Evolutionary conservation across 2,329 filamentous ascomycete genomes (phyloP), one percentile per base, ranked within the genome.

Genomic region (Colletotrichum ledebouriae): DNA sequence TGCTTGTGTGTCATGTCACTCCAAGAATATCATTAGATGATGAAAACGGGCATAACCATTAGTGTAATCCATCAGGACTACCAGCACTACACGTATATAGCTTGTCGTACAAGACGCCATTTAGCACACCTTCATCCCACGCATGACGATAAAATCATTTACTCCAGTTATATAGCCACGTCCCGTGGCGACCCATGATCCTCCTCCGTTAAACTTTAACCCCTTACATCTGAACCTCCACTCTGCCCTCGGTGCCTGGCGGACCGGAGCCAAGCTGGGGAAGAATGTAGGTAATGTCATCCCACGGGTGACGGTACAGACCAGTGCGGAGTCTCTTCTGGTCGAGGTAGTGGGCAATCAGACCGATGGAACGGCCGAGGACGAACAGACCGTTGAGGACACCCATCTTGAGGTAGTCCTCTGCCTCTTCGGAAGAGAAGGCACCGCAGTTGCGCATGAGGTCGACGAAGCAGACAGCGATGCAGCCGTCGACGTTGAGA

Each of bases 331-430:
- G 89, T 84, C 96, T 91, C 94, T 99, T 99, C 90, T 99, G 96
- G 86, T 99, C 96, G 77, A 99, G 91, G 89, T 95, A 98, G 85
- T 99, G 96, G 78, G 96, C 96, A 92, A 99, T 99, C 74, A 99
- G 88, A 93, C 96, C 96, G 78, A 99, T 99, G 82, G 90, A 94
- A 79, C 96, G 92, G 78, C 96, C 96, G 70, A 99, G 90, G 53
- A 99, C 96, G 87, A 99, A 99, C 70, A 99, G 92, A 86, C 96
- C 96, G 89, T 99, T 99, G 76, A 99, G 90, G 56, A 99, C 96
- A 89, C 96, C 96, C 94, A 98, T 99, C 83, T 90, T 90, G 79
- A 99, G 90, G 89, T 99, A 99, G 83, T 99, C 96, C 85, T 99
- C 96, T 59, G 94, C 94, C 86, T 99, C 96, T 83, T 99, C 96